Evolutionary conservation across 306 rosid species (phyloP).

Genomic region (Sophora flavescens): DNA sequence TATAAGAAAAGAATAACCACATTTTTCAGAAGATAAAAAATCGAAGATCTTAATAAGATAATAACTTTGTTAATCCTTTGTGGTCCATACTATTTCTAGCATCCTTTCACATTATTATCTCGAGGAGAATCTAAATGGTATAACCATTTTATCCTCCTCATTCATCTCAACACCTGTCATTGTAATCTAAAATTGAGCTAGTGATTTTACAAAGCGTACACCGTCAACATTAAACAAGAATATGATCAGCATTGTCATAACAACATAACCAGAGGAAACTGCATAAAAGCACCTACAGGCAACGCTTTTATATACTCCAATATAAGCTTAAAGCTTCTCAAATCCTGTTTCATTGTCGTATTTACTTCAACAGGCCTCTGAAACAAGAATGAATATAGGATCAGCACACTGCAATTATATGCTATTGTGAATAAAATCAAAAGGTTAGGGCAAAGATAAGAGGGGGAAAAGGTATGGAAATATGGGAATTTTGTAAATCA

Average conservation of each 20-base stretch:
- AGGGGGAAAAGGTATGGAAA: conserved; percentile 10
- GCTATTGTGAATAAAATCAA: background rate
- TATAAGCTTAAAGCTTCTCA: conserved; percentile 90
- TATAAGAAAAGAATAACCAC: conserved; percentile 15
- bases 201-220: conserved; percentile 16
- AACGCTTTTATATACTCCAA: conserved; percentile 93
- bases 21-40: conserved; percentile 21
- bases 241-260: conserved; percentile 3
- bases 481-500: background rate
- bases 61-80: conserved; percentile 8
- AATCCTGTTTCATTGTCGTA: conserved; percentile 65
- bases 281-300: conserved; percentile 70
- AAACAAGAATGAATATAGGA: conserved; percentile 50
- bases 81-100: background rate
- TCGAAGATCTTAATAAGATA: background rate
- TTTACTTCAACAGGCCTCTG: conserved; percentile 79
- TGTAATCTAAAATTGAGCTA: conserved; percentile 24
- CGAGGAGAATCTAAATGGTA: background rate
- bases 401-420: conserved; percentile 40
- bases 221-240: conserved; percentile 35
- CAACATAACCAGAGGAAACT: conserved; percentile 25
- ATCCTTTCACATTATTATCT: conserved; percentile 37
- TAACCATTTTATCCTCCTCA: conserved; percentile 6
- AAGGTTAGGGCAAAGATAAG: background rate
- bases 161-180: conserved; percentile 27